These are phyloP conservation scores for Colletotrichum falcatum DNA, from an alignment of 2,329 filamentous ascomycete species.

Conservation along the genomic window DNA sequence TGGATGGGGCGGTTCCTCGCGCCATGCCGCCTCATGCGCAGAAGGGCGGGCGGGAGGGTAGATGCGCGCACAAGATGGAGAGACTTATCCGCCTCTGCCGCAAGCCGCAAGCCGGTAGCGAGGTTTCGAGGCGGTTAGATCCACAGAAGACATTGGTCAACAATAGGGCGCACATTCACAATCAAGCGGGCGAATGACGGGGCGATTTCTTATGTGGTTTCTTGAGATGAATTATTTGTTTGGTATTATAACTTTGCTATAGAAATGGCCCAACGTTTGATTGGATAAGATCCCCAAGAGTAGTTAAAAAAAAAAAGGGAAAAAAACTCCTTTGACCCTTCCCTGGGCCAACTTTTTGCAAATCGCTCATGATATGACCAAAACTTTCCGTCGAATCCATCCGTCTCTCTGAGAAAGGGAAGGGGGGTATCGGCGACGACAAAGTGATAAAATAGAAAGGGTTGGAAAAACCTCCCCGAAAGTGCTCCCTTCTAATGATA, in stretches of 20 bases:
- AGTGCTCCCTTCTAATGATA: conserved; percentile 35
- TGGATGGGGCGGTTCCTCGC: neutral
- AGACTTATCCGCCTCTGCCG: neutral
- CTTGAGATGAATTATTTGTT: conserved; percentile 20
- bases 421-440: conserved; percentile 42
- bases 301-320: no score
- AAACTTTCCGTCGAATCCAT: conserved; percentile 41
- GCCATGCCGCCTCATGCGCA: conserved; percentile 7
- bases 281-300: neutral
- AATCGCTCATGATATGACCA: conserved; percentile 14
- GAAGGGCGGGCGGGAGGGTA: neutral
- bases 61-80: neutral
- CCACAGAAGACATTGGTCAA: neutral
- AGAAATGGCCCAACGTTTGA: conserved; percentile 3
- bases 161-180: no score
- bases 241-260: conserved; percentile 35
- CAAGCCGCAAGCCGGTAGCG: neutral
- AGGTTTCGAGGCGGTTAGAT: neutral
- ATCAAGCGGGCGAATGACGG: neutral
- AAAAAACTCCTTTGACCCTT: conserved; percentile 5
- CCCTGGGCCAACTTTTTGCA: conserved; percentile 7
- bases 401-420: conserved; percentile 38
- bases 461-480: neutral
- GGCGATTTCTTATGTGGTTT: no score
- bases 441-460: conserved; percentile 26